Percentiles rank a stretch among this genome's conserved stretches.
Evolutionary conservation across 306 rosid genomes (phyloP).

Genomic region (Ammopiptanthus mongolicus): DNA sequence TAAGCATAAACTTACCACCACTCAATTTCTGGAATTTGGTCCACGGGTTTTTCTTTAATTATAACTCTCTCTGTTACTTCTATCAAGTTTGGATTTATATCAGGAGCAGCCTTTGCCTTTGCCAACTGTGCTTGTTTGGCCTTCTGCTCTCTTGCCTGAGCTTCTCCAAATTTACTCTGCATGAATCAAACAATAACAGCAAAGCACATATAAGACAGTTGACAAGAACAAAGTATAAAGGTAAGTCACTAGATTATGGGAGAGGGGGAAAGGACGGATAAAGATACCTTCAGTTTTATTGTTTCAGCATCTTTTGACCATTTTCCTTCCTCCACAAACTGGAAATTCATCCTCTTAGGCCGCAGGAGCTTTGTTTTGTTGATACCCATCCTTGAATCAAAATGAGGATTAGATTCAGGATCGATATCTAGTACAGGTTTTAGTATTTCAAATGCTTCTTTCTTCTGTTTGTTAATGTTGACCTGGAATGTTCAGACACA

Average conservation of each 20-base stretch:
- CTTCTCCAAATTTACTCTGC: constrained; percentile 95
- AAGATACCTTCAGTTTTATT: constrained; percentile 70
- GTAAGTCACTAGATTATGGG: background rate
- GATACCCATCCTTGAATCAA: constrained; percentile 77
- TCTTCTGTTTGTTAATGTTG: constrained; percentile 90
- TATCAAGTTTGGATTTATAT: constrained; percentile 90
- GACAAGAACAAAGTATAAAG: background rate
- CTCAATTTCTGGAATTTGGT: constrained; percentile 85
- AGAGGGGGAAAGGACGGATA: background rate
- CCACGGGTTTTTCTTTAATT: constrained; percentile 77
- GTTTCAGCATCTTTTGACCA: constrained; percentile 93
- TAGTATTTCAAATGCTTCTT: constrained; percentile 85
- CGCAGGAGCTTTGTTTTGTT: constrained; percentile 76
- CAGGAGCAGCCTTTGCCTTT: constrained; percentile 94
- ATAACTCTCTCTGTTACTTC: constrained; percentile 83
- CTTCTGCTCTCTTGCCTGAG: constrained; percentile 94
- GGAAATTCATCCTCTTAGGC: constrained; percentile 80
- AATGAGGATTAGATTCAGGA: constrained; percentile 81
- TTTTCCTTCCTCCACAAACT: constrained; percentile 92
- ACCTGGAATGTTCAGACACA: constrained; percentile 51
- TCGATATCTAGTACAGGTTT: constrained; percentile 87
- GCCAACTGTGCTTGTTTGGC: constrained; percentile 93
- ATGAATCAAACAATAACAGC: constrained; percentile 6
- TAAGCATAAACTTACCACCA: constrained; percentile 77
- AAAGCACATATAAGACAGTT: constrained; percentile 3